phyloP scores from a whole-genome alignment of 2,329 filamentous ascomycete species.

The Penicillium psychrosexuale region DNA sequence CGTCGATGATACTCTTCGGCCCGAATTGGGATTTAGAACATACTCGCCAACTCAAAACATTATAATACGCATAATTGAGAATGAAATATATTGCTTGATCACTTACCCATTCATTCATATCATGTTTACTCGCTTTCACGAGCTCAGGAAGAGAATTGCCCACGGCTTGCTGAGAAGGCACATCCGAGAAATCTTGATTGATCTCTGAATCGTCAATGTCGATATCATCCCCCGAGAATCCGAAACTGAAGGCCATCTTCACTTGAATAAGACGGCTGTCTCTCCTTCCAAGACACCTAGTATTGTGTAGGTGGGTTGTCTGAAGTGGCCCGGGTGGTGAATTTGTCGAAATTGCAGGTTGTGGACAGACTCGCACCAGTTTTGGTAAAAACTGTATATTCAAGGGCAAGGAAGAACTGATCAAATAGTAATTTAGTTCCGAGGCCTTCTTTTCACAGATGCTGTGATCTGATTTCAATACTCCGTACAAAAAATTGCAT shows the following conservation, averaged over 20 bases:
- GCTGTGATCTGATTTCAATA: slow-evolving; percentile 1
- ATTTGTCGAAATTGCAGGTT: neutral
- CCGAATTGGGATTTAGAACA: neutral
- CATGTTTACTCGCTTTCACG: slow-evolving; percentile 42
- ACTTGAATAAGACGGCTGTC: neutral
- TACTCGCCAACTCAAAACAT: neutral
- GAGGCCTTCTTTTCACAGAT: neutral
- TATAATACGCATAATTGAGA: neutral
- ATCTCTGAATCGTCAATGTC: slow-evolving; percentile 44
- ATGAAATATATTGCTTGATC: neutral
- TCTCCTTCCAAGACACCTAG: neutral
- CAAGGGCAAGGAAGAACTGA: neutral
- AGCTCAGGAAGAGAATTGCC: slow-evolving; percentile 28
- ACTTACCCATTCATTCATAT: slow-evolving; percentile 50
- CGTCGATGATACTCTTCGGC: neutral
- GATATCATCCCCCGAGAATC: slow-evolving; percentile 59
- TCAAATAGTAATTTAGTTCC: neutral
- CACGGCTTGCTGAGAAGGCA: slow-evolving; percentile 2
- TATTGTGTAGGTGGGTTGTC: neutral
- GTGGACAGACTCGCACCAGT: neutral
- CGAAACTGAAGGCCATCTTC: slow-evolving; percentile 51
- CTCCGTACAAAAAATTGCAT: slow-evolving; percentile 16
- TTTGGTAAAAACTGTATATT: too few species aligned
- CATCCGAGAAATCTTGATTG: slow-evolving; percentile 19
- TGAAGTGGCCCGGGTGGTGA: neutral